Base-by-base conservation (phyloP, 2,329 filamentous ascomycete species). In the Trichoderma breve region DNA sequence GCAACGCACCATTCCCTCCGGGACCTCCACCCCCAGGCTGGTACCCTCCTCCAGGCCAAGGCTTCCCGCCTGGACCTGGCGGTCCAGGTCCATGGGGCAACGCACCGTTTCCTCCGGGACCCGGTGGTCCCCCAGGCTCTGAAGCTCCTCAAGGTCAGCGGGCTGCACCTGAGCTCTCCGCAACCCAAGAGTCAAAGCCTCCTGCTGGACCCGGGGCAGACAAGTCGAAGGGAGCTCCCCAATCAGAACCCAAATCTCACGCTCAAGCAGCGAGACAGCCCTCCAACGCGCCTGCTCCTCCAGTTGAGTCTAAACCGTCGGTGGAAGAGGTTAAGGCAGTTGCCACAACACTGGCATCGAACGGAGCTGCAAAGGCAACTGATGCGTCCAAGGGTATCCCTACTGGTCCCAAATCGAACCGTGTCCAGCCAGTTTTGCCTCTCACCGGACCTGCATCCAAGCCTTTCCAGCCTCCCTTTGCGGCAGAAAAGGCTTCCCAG, bases 31-130 rank as follows among this genome's bases (percentile, higher is more conserved):
- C 90, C 61, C 89, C 89, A 28, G 92, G 91, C 71, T 97, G 93
- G 92, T 95, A 91, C 79, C 92, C 92, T 75, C 92, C 92, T 75
- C 89, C 90, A 9, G 91, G 91, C 7, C 92, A 93, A 81, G 91
- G 90, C 30, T 96, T 94, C 76, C 91, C 90, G 39, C 90, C 88
- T 74, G 77, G 76, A 53, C 77, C 87, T 53, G 88, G 87, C 32
- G 91, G 89, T 15, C 89, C 88, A 32, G 91, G 88, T 62, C 86
- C 86, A 21, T 89, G 86, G 87, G 84, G 82, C 78, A 86, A 83
- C 78, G 87, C 83, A 75, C 88, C 86, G 24, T 93, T 91, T 78
- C 91, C 90, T 73, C 89, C 88, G 58, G 88, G 87, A 7, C 76
- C 78, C 76, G 84, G 82, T 75, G 86, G 82, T 73, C 88, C 86